These are phyloP conservation scores for Fusarium sambucinum DNA, from an alignment of 2,329 filamentous ascomycete genomes.

Conservation along the genomic window DNA sequence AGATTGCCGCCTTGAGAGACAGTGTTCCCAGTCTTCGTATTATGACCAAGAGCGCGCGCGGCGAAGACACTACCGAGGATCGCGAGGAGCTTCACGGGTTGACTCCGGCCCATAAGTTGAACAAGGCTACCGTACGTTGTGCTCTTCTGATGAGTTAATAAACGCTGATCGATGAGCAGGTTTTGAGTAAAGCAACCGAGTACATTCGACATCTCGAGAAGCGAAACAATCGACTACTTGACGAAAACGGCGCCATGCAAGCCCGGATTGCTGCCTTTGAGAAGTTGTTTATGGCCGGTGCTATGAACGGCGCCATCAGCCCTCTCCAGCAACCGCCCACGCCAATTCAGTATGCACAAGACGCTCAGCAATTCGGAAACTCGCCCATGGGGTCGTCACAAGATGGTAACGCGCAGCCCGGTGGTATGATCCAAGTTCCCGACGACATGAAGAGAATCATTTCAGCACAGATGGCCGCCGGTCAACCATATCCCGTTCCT, in stretches of 20 bases:
- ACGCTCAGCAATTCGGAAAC: constrained; percentile 60
- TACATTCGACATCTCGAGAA: constrained; percentile 96
- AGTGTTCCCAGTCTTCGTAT: constrained; percentile 91
- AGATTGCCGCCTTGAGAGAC: constrained; percentile 91
- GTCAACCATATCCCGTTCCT: constrained; percentile 65
- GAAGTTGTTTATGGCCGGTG: constrained; percentile 83
- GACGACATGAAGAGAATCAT: constrained; percentile 74
- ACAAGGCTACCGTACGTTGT: constrained; percentile 85
- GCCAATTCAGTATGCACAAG: constrained; percentile 62
- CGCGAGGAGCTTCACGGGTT: constrained; percentile 81
- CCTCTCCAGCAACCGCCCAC: constrained; percentile 67
- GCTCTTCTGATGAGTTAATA: not conserved
- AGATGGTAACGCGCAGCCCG: constrained; percentile 56
- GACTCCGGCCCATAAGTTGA: constrained; percentile 90
- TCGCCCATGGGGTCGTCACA: constrained; percentile 59
- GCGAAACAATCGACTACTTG: constrained; percentile 82
- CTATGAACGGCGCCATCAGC: constrained; percentile 72
- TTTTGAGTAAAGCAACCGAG: constrained; percentile 94
- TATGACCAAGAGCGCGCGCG: constrained; percentile 78
- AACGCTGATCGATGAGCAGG: constrained; percentile 54
- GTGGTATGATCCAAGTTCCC: constrained; percentile 74
- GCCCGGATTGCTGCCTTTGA: constrained; percentile 79
- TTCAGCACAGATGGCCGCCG: constrained; percentile 66
- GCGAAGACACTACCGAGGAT: constrained; percentile 77
- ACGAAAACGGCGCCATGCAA: constrained; percentile 85